Base-by-base conservation (phyloP, 2,329 filamentous ascomycete genomes). In the Gremmenia infestans region DNA sequence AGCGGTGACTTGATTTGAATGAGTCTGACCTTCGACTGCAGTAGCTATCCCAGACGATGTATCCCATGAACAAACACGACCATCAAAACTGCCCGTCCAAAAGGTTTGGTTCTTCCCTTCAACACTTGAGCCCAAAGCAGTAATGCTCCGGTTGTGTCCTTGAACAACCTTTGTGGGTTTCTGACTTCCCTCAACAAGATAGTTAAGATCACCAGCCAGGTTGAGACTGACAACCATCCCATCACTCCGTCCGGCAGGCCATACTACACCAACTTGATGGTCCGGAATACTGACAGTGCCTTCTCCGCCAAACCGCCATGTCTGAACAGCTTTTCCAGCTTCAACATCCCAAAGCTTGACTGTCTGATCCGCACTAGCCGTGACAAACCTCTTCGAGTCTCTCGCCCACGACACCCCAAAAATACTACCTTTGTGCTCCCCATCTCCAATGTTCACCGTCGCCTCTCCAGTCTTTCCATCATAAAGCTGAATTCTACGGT, bases 241-340 rank as follows among this genome's bases (percentile, higher is more conserved):
- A 70, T 99, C 94, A 52, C 77, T 88, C 61, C 93, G 82, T 48
- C 88, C 89, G 48, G 84, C 80, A 1, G 92, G 90, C 85, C 91
- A 96, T 9, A 94, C 90, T 5, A 99, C 91, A 52, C 94, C 94
- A 35, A 97, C 90, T 70, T 99, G 94, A 72, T 99, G 94, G 69
- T 97, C 82, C 3, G 81, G 80, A 39, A 97, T 78, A 68, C 83
- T 91, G 59, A 86, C 81, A 46, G 75, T 76, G 15, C 86, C 86
- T 43, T 92, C 87, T 35, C 82, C 83, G 22, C 92, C 91, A 70
- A 97, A 82, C 61, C 82, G 82, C 94, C 94, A 99, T 25, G 83
- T 89, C 71, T 95, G 89, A 7, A 87, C 78, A 19, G 83, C 82
- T 69, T 88, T 88, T 36, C 88, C 90, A 14, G 85, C 79, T 69